Evolutionary conservation across 2,329 filamentous ascomycete species (phyloP), one percentile per base, ranked within the genome.

Genomic region (Aurifilum marmelostoma): DNA sequence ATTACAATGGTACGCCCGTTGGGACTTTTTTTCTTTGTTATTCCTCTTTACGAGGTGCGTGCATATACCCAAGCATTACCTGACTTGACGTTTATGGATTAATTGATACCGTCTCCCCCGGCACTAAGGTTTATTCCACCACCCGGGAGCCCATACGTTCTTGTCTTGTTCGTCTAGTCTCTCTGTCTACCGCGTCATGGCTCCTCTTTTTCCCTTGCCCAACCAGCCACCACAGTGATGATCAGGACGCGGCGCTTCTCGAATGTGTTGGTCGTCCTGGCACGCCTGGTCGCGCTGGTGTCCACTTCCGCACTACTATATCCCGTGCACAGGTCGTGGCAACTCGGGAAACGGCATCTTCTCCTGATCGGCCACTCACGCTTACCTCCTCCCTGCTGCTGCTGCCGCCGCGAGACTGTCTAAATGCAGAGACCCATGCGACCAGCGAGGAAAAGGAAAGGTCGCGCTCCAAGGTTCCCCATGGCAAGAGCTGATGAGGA

Each of bases 141-240:
- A 56, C 18, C 12, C 7, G 11, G 32, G 5, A 29, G 14, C 3
- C 50, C 52, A 56, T 56, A n/a, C 43, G 24, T 16, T 29, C 52
- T 14, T 32, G 52, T 59, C 29, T 59, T 16, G 21, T 34, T 59
- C 39, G 41, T 47, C 27, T 21, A 18, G 43, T 62, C 34, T 59
- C 1, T 59, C 43, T n/a, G 32, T 37, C 12, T n/a, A 43, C 27
- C 56, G 64, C 64, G 56, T 66, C 64, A 66, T 61, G 54, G 41
- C 24, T 52, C 64, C 64, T 66, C 64, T 61, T 61, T 52, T 47
- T 47, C 43, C 52, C 21, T 18, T 32, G 27, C 27, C 37, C 27
- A 24, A 32, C 64, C 64, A 66, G 64, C 64, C 64, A 66, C 64
- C 64, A 37, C 14, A 21, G 24, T 29, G 18, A 37, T 21, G 63